Base-by-base conservation (phyloP, 306 rosid species). In the Astragalus membranaceus region DNA sequence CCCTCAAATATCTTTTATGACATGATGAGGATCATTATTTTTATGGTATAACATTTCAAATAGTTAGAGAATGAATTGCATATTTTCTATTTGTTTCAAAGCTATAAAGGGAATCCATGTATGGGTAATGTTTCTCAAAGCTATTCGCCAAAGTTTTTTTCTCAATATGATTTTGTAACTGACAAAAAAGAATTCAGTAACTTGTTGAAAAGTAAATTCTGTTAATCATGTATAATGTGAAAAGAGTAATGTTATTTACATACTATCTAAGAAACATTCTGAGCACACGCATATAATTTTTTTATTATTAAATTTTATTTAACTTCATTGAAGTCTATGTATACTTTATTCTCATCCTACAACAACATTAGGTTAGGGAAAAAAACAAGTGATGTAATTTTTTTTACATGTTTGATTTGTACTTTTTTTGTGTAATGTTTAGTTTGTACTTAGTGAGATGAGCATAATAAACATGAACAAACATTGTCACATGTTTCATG, bases 401-500 rank as follows among this genome's bases (percentile, higher is more conserved):
- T 33, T 35, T 35, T 5, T 10, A 48, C 53, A 48, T 13, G 3
- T 13, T 48, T 46, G 17, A 5, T 4, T 46, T 12, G 7, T 3
- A 26, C 4, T 26, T 26, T 26, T 26, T 26, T 26, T 26, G 3
- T 26, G 30, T 26, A 26, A 3, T 26, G 30, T 26, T 26, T 26
- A 26, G 30, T 26, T 26, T 26, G 30, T 26, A 26, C 4, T 26
- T 26, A 3, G 23, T 20, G 23, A 20, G 23, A 0, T 20, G 3
- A 26, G 30, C 2, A 16, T 3, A 4, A 54, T 17, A 61, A 64
- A 51, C 61, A 51, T 16, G 12, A 36, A 52, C 52, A 54, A 8
- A 1, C 26, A 46, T 1, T 50, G 15, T n/a, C 36, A 42, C 64
- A 68, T 70, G 70, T 32, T 79, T 80, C 56, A 73, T 79, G 79